These are phyloP conservation scores for Dioscorea zingiberensis DNA, from an alignment of 106 monocot genomes.

Conservation along the genomic window DNA sequence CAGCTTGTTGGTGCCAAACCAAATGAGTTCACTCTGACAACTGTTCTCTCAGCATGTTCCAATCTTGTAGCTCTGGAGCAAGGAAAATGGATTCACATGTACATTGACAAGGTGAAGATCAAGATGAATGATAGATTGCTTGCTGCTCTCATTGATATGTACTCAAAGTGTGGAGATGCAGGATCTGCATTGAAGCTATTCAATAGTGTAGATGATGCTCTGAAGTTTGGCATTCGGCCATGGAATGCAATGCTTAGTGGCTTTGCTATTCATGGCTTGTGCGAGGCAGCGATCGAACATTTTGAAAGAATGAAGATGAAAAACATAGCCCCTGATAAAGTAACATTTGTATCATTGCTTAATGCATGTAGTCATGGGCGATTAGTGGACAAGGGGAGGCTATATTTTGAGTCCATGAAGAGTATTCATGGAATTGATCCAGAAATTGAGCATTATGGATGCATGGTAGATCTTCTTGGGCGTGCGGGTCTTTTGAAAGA, in stretches of 20 bases:
- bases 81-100: conserved; percentile 52
- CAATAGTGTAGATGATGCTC: conserved; percentile 2
- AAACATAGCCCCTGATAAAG: conserved; percentile 22
- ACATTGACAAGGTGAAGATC: conserved; percentile 29
- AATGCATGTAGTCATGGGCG: conserved; percentile 50
- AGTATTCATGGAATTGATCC: conserved; percentile 21
- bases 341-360: conserved; percentile 56
- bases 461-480: conserved; percentile 58
- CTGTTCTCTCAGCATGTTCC: conserved; percentile 41
- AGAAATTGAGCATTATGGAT: conserved; percentile 56
- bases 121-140: conserved; percentile 36
- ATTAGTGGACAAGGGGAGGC: conserved; percentile 34
- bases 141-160: conserved; percentile 53
- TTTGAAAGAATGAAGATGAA: conserved; percentile 31
- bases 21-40: conserved; percentile 51
- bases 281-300: conserved; percentile 22
- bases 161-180: conserved; percentile 51
- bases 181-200: conserved; percentile 23
- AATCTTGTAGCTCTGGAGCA: conserved; percentile 51
- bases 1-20: conserved; percentile 20
- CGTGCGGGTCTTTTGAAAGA: conserved; percentile 44
- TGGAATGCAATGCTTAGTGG: conserved; percentile 56
- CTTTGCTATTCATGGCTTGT: conserved; percentile 41
- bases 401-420: conserved; percentile 40
- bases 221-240: conserved; percentile 13